phyloP scores from a whole-genome alignment of 2,329 filamentous ascomycete species.

The Pseudocercospora cruenta region DNA sequence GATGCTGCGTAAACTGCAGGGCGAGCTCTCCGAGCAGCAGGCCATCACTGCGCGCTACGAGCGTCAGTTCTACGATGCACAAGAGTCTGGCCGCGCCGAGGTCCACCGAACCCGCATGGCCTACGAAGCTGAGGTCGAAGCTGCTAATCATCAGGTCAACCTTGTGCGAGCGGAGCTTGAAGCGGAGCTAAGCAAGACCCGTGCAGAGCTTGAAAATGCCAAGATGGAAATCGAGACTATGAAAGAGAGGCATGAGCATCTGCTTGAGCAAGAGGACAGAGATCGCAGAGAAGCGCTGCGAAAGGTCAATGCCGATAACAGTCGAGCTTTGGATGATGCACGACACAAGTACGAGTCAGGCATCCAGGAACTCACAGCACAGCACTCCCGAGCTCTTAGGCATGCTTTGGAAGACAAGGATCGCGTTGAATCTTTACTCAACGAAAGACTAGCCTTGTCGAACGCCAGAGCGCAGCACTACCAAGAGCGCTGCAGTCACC shows the following conservation, averaged over 20 bases:
- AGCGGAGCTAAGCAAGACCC: constrained; percentile 72
- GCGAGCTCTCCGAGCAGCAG: constrained; percentile 73
- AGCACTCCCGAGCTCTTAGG: constrained; percentile 55
- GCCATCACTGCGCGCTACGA: constrained; percentile 70
- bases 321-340: constrained; percentile 59
- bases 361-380: constrained; percentile 57
- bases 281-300: constrained; percentile 64
- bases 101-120: constrained; percentile 78
- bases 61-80: constrained; percentile 81
- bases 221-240: constrained; percentile 79
- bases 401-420: constrained; percentile 76
- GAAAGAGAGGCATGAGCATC: constrained; percentile 79
- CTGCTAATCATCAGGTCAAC: constrained; percentile 83
- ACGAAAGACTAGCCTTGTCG: constrained; percentile 79
- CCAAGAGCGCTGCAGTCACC: constrained; percentile 78
- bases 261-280: constrained; percentile 78
- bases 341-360: constrained; percentile 57
- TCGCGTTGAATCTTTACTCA: constrained; percentile 75
- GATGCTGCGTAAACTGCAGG: constrained; percentile 39
- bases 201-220: constrained; percentile 75
- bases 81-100: constrained; percentile 77
- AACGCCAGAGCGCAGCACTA: constrained; percentile 83
- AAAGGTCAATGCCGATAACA: constrained; percentile 58
- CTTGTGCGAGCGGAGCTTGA: constrained; percentile 80
- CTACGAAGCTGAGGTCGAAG: constrained; percentile 79